Evolutionary conservation across 2,329 filamentous ascomycete species (phyloP).

Genomic region (Diplodia seriata): DNA sequence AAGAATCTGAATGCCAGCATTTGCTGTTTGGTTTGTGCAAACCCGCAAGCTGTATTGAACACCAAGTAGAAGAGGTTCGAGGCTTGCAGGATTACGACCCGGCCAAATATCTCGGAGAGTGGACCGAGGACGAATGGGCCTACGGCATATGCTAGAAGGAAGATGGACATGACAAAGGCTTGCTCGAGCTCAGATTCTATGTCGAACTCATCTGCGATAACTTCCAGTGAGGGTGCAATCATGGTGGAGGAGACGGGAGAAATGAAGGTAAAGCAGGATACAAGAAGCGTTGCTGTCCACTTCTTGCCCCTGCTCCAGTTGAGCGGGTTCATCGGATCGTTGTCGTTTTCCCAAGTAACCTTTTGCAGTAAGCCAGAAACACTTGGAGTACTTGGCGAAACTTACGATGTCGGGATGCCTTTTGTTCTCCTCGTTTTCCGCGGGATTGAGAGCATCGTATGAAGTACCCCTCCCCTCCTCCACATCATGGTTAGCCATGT

Average conservation of each 20-base stretch:
- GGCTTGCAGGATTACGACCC: slow-evolving; percentile 61
- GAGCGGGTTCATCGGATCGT: slow-evolving; percentile 31
- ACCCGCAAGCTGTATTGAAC: slow-evolving; percentile 67
- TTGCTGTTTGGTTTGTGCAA: slow-evolving; percentile 59
- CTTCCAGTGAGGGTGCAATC: slow-evolving; percentile 34
- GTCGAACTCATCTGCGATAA: slow-evolving; percentile 34
- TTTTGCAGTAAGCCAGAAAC: background rate
- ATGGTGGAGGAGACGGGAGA: slow-evolving; percentile 33
- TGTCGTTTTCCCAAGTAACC: slow-evolving; percentile 30
- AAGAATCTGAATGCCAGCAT: slow-evolving; percentile 67
- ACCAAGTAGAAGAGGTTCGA: slow-evolving; percentile 63
- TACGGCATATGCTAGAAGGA: slow-evolving; percentile 33
- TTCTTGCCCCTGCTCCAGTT: slow-evolving; percentile 33
- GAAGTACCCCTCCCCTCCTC: slow-evolving; percentile 6
- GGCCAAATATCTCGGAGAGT: slow-evolving; percentile 53
- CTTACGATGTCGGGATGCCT: slow-evolving; percentile 1
- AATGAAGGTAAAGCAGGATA: slow-evolving; percentile 33
- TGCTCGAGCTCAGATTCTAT: slow-evolving; percentile 42
- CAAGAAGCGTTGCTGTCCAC: slow-evolving; percentile 29
- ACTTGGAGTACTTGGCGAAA: background rate
- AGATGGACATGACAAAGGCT: slow-evolving; percentile 39
- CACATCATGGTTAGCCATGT: background rate
- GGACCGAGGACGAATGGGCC: slow-evolving; percentile 44
- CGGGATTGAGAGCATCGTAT: background rate
- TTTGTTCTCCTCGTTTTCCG: background rate